phyloP scores from a whole-genome alignment of 441 rosid species.

The Populus hybrid region DNA sequence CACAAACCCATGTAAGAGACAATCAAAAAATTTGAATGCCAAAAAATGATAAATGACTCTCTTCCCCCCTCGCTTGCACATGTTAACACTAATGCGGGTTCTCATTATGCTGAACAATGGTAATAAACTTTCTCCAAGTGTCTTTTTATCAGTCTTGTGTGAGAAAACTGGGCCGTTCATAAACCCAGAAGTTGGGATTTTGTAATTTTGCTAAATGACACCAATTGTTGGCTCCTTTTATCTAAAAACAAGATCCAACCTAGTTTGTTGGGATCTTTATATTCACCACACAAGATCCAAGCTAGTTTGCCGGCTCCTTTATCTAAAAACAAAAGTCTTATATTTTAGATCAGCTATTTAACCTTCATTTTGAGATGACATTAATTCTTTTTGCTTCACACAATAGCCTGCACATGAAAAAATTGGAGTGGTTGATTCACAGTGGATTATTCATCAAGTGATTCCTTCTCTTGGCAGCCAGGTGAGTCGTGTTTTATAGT shows the following conservation, averaged over 20 bases:
- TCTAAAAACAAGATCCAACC: neutral
- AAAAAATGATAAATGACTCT: neutral
- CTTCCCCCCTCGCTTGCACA: neutral
- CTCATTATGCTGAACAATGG: neutral
- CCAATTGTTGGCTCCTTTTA: neutral
- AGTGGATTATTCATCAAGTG: constrained; percentile 86
- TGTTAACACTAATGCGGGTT: neutral
- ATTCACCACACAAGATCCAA: neutral
- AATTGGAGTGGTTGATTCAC: constrained; percentile 90
- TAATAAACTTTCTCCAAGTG: neutral
- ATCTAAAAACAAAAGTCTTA: neutral
- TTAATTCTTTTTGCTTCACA: constrained; percentile 9
- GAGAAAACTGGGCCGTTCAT: neutral
- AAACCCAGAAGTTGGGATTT: neutral
- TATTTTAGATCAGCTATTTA: neutral
- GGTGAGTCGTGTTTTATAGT: constrained; percentile 36
- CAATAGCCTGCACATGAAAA: constrained; percentile 80
- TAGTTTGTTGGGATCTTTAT: neutral
- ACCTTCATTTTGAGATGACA: neutral
- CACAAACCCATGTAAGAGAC: neutral
- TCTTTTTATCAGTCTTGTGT: neutral
- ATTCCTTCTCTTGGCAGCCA: constrained; percentile 85
- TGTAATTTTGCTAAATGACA: neutral
- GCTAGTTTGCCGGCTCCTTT: neutral
- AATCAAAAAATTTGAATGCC: neutral